Evolutionary conservation across 495 filamentous ascomycete species (phyloP), one percentile per base, ranked within the genome.

Genomic region (Neurospora pannonica): DNA sequence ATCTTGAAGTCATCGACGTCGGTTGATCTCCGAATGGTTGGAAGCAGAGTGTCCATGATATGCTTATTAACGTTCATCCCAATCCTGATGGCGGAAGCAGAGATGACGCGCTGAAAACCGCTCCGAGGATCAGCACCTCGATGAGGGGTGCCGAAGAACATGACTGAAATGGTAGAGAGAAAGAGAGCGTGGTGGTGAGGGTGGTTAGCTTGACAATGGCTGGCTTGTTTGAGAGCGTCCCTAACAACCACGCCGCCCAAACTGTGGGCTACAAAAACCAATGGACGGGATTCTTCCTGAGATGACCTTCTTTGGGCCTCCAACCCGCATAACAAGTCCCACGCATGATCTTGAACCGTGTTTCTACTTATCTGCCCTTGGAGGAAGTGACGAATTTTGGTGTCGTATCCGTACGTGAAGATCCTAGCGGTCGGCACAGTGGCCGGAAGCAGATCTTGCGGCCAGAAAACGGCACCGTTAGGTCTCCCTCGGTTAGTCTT

Each of bases 331-430:
- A 43, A n/a, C 17, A 46, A 10, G 43, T 46, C 19, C 43, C 43
- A 10, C 0, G 19, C 43, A 10, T 46, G 43, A 2, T 46, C 43
- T 10, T 21, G 19, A 10, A 46, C 3, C 3, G 43, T 21, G 8
- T 46, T 46, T 4, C 3, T 46, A 10, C 43, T 46, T 9, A 46
- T 46, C 19, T n/a, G 19, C 19, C 43, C 43, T 8, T 21, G 43
- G 19, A 46, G 19, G 43, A 46, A n/a, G n/a, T 46, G 43, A 3
- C 43, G 43, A 10, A 46, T 46, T 21, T 21, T n/a, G 19, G 78
- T 74, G 38, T 81, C 73, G 24, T 81, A 81, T 6, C 78, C 78
- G 40, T 76, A 81, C 0, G 76, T 76, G 10, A 81, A 72, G 13
- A 81, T 75, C 1, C 80, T 76, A 5, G 80, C 77, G 2, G 54